Conservation (phyloP, 495 filamentous ascomycete species). For the Hypoxylon lienhwacheense region DNA sequence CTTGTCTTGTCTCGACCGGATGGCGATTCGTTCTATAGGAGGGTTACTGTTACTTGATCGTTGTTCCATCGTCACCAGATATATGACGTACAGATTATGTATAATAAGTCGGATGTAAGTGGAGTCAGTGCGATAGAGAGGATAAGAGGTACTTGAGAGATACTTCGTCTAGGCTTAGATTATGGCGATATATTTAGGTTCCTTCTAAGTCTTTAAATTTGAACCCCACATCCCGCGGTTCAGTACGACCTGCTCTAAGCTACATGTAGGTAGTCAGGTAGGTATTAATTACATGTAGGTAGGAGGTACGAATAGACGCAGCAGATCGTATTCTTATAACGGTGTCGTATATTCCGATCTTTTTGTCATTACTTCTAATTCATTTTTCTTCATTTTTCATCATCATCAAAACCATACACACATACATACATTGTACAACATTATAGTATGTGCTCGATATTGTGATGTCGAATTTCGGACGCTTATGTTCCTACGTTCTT, state of each 20-base stretch:
- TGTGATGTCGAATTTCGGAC: slow-evolving; percentile 11
- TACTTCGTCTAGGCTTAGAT: slow-evolving; percentile 1
- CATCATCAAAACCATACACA: no score
- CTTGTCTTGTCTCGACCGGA: slow-evolving; percentile 8
- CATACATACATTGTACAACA: no score
- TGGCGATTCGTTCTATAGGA: slow-evolving; percentile 22
- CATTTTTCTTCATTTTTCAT: slow-evolving; percentile 2
- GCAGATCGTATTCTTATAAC: no score
- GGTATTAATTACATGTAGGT: slow-evolving; percentile 5
- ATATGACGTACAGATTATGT: slow-evolving; percentile 30
- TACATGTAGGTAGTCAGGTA: no score
- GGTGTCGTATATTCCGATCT: no score
- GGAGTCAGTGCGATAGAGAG: slow-evolving; percentile 13
- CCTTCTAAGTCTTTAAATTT: slow-evolving; percentile 8
- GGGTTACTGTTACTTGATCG: slow-evolving; percentile 16
- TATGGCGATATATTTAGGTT: not conserved
- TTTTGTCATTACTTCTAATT: not conserved
- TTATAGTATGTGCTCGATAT: slow-evolving; percentile 13
- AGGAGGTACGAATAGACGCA: no score
- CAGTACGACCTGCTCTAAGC: slow-evolving; percentile 16
- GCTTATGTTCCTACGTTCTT: not conserved
- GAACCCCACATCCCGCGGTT: slow-evolving; percentile 1
- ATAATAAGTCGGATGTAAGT: slow-evolving; percentile 13
- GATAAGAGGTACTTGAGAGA: slow-evolving; percentile 16
- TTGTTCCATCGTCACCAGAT: slow-evolving; percentile 30